These are phyloP conservation scores for Cardamine chenopodiifolia DNA, from an alignment of 345 rosid genomes.

Conservation along the genomic window DNA sequence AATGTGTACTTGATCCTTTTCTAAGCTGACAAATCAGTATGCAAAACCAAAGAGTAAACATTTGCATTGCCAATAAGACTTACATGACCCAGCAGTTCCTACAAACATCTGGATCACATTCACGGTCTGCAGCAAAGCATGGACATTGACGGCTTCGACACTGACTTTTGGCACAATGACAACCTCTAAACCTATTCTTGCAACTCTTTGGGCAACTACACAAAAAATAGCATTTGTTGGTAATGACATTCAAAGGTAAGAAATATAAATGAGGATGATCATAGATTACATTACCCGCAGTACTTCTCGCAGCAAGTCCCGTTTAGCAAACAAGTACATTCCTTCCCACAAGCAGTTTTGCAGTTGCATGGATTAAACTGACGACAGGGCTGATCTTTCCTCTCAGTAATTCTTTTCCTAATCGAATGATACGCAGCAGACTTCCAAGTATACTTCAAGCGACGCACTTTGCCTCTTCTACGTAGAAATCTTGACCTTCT, in stretches of 20 bases:
- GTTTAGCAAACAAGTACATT: constrained; percentile 82
- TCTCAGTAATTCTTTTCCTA: constrained; percentile 84
- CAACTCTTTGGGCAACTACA: constrained; percentile 92
- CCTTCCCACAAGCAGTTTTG: constrained; percentile 91
- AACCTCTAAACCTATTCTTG: constrained; percentile 98
- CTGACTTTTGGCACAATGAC: constrained; percentile 99
- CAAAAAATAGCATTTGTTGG: constrained; percentile 28
- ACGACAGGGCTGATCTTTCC: constrained; percentile 98
- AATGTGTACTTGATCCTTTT: not conserved
- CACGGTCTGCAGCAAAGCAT: constrained; percentile 99
- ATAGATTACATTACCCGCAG: constrained; percentile 77
- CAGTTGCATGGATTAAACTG: constrained; percentile 98
- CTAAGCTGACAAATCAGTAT: not conserved
- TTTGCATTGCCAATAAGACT: constrained; percentile 33
- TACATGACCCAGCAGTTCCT: constrained; percentile 99
- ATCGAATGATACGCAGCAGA: constrained; percentile 98
- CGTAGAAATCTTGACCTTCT: constrained; percentile 95
- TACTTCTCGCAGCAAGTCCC: constrained; percentile 99
- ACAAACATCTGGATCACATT: constrained; percentile 99
- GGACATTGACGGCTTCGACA: constrained; percentile 99
- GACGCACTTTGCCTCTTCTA: constrained; percentile 94
- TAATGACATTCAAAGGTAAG: not conserved
- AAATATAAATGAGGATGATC: constrained; percentile 5
- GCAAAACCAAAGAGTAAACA: constrained; percentile 13
- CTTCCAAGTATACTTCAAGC: constrained; percentile 99